Evolutionary conservation across 139 green algal genomes (phyloP), one percentile per base, ranked within the genome.

Genomic region (Diplosphaera chodatii): DNA sequence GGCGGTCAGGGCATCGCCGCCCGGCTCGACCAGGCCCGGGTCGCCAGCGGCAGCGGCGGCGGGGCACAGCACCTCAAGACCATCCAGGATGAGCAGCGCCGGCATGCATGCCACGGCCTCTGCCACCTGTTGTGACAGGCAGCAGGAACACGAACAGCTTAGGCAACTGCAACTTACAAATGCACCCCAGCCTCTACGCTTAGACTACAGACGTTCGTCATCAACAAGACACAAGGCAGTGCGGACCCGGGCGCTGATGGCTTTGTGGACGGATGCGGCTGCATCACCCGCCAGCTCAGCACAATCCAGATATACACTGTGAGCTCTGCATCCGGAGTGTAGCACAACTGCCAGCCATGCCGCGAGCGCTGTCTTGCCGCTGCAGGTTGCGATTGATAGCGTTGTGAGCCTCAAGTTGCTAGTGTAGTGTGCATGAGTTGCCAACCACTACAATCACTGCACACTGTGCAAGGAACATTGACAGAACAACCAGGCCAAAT

Each of bases 51-150:
- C 29, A 30, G 59, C 67, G 69, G 67, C 56, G 22, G 77, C 72
- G 15, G 86, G 85, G 40, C 77, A 85, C 37, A 96, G 55, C 31
- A 85, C 65, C 37, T 97, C 85, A 69, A 97, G 68, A 67, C 96
- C 88, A 64, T 96, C 91, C 37, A 97, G 73, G 33, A 96, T 66
- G 29, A 97, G 65, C 68, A 97, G 63, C 63, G 80, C 78, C 10
- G 91, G 91, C 64, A 84, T 77, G 71, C 80, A 80, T 0, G 66
- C 66, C 28, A 85, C 64, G 0, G 86, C 85, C 77, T 90, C 82
- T 16, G 34, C 32, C 10, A 88, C 28, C 75, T 80, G 55, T 34
- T 1, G 1, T 22, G 4, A 2, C 5, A 41, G 37, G 10, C 37
- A 48, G 8, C 37, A 6, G 6, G 37, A 20, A 48, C 6, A 48